Evolutionary conservation across 306 rosid species (phyloP).

Genomic region (Macrotyloma uniflorum): DNA sequence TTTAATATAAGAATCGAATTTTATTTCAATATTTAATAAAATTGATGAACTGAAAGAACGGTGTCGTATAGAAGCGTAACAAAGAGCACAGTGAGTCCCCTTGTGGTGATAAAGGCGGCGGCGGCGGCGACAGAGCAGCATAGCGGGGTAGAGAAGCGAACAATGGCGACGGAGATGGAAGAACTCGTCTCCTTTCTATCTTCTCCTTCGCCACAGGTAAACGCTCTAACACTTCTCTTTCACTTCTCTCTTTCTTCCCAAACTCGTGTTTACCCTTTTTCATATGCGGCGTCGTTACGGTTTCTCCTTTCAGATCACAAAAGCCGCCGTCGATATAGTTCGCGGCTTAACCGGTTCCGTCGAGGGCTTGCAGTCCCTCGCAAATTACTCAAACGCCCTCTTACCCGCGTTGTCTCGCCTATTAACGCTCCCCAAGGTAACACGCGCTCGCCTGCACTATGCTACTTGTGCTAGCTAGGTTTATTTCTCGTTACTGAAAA

Average conservation of each 20-base stretch:
- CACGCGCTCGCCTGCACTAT: not conserved
- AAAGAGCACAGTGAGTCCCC: not conserved
- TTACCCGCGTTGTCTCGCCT: constrained; percentile 71
- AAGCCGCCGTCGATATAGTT: constrained; percentile 90
- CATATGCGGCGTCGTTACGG: not conserved
- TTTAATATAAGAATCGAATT: too few species aligned
- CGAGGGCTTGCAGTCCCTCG: constrained; percentile 81
- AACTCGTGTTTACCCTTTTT: not conserved
- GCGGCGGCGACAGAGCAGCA: not conserved
- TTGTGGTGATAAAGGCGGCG: not conserved
- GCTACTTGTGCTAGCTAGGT: not conserved
- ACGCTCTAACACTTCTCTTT: not conserved
- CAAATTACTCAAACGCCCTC: constrained; percentile 48
- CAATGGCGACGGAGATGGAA: constrained; percentile 89
- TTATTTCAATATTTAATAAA: too few species aligned
- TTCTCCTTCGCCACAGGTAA: constrained; percentile 79
- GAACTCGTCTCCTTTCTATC: constrained; percentile 79
- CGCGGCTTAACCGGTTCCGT: constrained; percentile 87
- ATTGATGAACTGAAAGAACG: too few species aligned
- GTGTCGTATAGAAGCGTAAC: too few species aligned
- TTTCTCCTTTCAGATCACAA: constrained; percentile 52
- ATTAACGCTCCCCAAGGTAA: constrained; percentile 61
- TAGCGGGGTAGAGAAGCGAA: not conserved
- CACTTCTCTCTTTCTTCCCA: not conserved
- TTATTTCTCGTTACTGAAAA: not conserved